Evolutionary conservation across 495 filamentous ascomycete species (phyloP).

Genomic region (Podospora bellae-mahoneyi): DNA sequence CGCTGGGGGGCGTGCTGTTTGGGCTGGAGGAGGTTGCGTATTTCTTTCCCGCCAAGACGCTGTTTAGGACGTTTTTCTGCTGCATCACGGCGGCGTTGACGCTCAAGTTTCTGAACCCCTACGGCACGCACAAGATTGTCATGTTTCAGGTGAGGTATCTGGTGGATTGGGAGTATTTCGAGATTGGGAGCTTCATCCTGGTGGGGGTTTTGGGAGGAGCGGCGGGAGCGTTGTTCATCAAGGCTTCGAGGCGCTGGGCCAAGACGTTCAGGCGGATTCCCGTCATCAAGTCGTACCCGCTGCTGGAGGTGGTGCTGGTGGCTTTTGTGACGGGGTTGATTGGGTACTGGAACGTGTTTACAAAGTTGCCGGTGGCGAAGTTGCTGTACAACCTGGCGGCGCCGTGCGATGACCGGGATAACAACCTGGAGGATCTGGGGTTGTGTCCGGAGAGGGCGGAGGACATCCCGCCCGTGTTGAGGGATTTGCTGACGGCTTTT

Average conservation of each 20-base stretch:
- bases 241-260: slow-evolving; percentile 87
- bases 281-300: slow-evolving; percentile 74
- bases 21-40: slow-evolving; percentile 93
- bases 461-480: slow-evolving; percentile 69
- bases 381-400: slow-evolving; percentile 85
- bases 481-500: slow-evolving; percentile 71
- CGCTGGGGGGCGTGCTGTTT: slow-evolving; percentile 89
- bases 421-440: slow-evolving; percentile 58
- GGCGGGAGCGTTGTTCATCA: slow-evolving; percentile 89
- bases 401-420: slow-evolving; percentile 63
- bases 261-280: slow-evolving; percentile 78
- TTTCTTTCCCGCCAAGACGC: slow-evolving; percentile 97
- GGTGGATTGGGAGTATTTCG: slow-evolving; percentile 93
- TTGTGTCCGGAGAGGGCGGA: slow-evolving; percentile 71
- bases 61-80: slow-evolving; percentile 97
- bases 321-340: slow-evolving; percentile 78
- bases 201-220: slow-evolving; percentile 83
- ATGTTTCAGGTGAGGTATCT: slow-evolving; percentile 90
- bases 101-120: slow-evolving; percentile 91
- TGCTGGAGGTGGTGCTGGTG: slow-evolving; percentile 85
- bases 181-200: slow-evolving; percentile 78
- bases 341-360: slow-evolving; percentile 92
- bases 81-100: slow-evolving; percentile 90
- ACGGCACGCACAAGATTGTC: slow-evolving; percentile 94
- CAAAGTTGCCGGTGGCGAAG: slow-evolving; percentile 84